Evolutionary conservation across 257 asterid genomes (phyloP).

Genomic region (Euphrasia confusa): DNA sequence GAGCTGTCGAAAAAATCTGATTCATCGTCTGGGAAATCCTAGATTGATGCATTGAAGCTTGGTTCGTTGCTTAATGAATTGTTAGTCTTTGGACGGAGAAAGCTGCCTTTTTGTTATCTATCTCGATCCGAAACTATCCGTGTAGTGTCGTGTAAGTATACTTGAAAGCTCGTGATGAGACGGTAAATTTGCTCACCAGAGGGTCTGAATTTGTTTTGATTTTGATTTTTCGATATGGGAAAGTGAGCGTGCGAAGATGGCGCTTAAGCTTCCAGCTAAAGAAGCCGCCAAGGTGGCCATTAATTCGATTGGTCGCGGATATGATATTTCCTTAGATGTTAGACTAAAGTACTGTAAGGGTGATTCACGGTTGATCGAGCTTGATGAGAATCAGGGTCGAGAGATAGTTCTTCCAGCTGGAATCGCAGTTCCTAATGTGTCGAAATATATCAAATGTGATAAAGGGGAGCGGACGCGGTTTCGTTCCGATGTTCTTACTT

Average conservation of each 20-base stretch:
- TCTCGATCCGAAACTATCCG: too few relatives aligned
- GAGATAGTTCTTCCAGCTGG: constrained; percentile 92
- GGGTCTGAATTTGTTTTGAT: too few relatives aligned
- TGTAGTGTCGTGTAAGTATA: too few relatives aligned
- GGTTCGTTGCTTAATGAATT: too few relatives aligned
- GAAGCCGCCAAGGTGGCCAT: constrained; percentile 89
- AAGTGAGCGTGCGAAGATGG: constrained; percentile 46
- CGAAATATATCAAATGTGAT: constrained; percentile 87
- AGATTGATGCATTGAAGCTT: constrained; percentile 3
- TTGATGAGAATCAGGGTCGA: constrained; percentile 68
- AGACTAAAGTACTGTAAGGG: constrained; percentile 93
- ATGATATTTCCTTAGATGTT: constrained; percentile 77
- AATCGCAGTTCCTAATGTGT: constrained; percentile 53
- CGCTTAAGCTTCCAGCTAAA: constrained; percentile 72
- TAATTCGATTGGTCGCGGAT: constrained; percentile 90
- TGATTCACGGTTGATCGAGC: constrained; percentile 64
- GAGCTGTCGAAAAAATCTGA: too few relatives aligned
- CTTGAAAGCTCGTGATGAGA: too few relatives aligned
- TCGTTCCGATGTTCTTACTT: constrained; percentile 81
- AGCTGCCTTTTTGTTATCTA: too few relatives aligned
- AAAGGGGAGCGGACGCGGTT: constrained; percentile 92
- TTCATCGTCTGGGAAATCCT: too few relatives aligned
- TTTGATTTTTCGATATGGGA: constrained; percentile 28
- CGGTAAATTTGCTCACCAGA: too few relatives aligned
- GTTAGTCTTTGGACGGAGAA: too few relatives aligned